Evolutionary conservation across 805 yeast genomes (phyloP), one percentile per base, ranked within the genome.

Genomic region (Lipomyces oligophaga): DNA sequence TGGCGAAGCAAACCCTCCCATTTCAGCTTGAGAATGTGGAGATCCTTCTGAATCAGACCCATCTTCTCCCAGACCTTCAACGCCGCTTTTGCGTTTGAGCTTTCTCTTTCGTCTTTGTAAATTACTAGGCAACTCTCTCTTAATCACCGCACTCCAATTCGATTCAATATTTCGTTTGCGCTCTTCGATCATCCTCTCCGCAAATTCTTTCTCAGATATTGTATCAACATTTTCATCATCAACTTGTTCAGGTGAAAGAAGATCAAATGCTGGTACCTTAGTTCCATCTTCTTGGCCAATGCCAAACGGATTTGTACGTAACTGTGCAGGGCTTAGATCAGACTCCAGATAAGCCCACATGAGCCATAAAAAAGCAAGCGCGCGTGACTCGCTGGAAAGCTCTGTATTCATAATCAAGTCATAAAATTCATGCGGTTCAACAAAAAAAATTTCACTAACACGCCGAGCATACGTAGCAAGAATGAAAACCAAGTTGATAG

Each of bases 341-440:
- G 96, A 84, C 61, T 90, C 96, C 54, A 84, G 68, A 59, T 83
- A 85, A 1, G 85, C 76, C 68, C 86, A 89, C 34, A 86, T 60
- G 30, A 90, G 67, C 97, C 97, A 90, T 49, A 90, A 64, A 54
- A 90, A 80, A 31, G 93, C 72, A 43, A 74, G 67, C 1, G 86
- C 86, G 51, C 96, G 75, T 47, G 79, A 79, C 21, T 62, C 63
- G 3, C 95, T 85, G 45, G 80, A 75, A 33, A 79, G 74, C 3
- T 71, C 67, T 1, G 79, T 66, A 54, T 79, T 76, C 64, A 85
- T 74, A 64, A 90, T 80, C 33, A 89, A 74, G 58, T 85, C 93
- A 69, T 80, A 81, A 57, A 87, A 79, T 36, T 80, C 75, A 49
- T 74, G 72, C 1, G 59, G 54, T 18, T 36, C 59, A 57, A 54